Percentiles rank a stretch among this genome's conserved stretches.
Conservation (phyloP, 768 basidiomycete species). For the Russula foetens region DNA sequence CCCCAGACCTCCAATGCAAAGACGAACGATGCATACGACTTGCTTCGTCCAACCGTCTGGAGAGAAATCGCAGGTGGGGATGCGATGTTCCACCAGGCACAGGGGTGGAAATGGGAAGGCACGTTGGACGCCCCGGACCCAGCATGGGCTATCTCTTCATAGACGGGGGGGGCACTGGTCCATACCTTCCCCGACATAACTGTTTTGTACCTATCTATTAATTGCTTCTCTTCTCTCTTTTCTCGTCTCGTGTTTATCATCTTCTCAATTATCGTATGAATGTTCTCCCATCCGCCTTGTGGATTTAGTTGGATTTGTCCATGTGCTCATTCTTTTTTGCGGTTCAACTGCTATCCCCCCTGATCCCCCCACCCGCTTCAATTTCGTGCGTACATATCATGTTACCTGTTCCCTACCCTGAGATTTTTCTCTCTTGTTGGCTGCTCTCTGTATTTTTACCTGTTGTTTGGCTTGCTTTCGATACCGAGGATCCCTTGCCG, state of each 20-base stretch:
- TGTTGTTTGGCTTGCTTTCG: slow-evolving; percentile 20
- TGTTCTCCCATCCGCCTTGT: slow-evolving; percentile 2
- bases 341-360: slow-evolving; percentile 14
- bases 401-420: slow-evolving; percentile 4
- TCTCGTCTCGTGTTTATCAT: slow-evolving; percentile 17
- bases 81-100: slow-evolving; percentile 50
- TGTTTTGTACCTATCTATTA: slow-evolving; percentile 14
- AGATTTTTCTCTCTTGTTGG: slow-evolving; percentile 5
- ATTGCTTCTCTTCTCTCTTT: slow-evolving; percentile 6
- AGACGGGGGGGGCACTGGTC: slow-evolving; percentile 23
- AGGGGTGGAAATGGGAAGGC: slow-evolving; percentile 68
- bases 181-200: slow-evolving; percentile 21
- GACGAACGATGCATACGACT: slow-evolving; percentile 31
- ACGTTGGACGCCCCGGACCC: slow-evolving; percentile 56
- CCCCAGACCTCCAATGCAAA: slow-evolving; percentile 40
- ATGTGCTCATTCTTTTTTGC: slow-evolving; percentile 16
- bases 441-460: slow-evolving; percentile 20
- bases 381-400: slow-evolving; percentile 15
- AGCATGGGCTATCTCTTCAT: slow-evolving; percentile 67
- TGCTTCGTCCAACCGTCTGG: slow-evolving; percentile 50
- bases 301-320: slow-evolving; percentile 19
- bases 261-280: slow-evolving; percentile 17
- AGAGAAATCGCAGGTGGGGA: slow-evolving; percentile 73
- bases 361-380: slow-evolving; percentile 17
- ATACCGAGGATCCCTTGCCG: slow-evolving; percentile 17